Evolutionary conservation across 768 basidiomycete species (phyloP).

Genomic region (Suillus alpinus): DNA sequence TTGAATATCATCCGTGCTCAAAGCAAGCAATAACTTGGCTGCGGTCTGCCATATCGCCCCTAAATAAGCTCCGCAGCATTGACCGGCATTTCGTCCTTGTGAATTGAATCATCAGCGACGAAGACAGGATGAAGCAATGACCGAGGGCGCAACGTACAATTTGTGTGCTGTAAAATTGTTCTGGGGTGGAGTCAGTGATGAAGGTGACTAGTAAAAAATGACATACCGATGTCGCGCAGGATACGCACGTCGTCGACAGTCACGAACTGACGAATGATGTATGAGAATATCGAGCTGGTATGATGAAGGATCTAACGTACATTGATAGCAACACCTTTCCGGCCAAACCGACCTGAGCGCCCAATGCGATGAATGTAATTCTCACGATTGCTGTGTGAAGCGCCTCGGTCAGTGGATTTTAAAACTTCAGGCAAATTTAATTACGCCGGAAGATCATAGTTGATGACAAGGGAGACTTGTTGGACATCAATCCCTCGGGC

Average conservation of each 20-base stretch:
- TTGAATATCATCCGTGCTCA: slow-evolving; percentile 6
- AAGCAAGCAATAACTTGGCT: not conserved
- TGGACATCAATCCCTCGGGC: slow-evolving; percentile 98
- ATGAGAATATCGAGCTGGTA: slow-evolving; percentile 15
- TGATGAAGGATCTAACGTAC: slow-evolving; percentile 43
- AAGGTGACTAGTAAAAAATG: slow-evolving; percentile 4
- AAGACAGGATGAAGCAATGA: not conserved
- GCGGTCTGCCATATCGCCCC: slow-evolving; percentile 11
- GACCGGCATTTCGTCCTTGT: slow-evolving; percentile 96
- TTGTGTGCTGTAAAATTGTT: slow-evolving; percentile 96
- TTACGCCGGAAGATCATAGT: slow-evolving; percentile 93
- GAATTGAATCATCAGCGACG: slow-evolving; percentile 21
- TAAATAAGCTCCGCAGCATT: slow-evolving; percentile 97
- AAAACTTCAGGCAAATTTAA: slow-evolving; percentile 27
- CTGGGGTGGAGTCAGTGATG: slow-evolving; percentile 35
- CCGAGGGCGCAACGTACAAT: slow-evolving; percentile 52
- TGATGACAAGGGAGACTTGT: slow-evolving; percentile 96
- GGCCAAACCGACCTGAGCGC: slow-evolving; percentile 96
- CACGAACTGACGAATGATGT: slow-evolving; percentile 59
- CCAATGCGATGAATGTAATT: slow-evolving; percentile 99
- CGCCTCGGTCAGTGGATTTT: slow-evolving; percentile 10
- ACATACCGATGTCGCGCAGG: slow-evolving; percentile 91
- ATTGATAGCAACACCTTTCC: slow-evolving; percentile 99
- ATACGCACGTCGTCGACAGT: slow-evolving; percentile 96
- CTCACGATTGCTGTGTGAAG: slow-evolving; percentile 75